Conservation (phyloP, 345 rosid species). For the Acer saccharum region DNA sequence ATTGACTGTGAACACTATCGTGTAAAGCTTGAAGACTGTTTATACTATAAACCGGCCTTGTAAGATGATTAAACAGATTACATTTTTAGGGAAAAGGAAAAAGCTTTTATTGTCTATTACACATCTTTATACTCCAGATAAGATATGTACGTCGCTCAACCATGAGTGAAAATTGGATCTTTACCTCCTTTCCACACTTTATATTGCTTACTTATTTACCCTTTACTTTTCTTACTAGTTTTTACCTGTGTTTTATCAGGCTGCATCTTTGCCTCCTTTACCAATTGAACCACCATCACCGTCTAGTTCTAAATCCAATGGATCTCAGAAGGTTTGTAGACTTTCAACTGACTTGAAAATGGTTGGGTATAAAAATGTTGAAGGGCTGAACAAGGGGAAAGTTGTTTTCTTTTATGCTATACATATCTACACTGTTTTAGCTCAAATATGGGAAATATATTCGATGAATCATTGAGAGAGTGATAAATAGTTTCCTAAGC, state of each 20-base stretch:
- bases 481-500: not conserved
- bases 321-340: conserved; percentile 51
- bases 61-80: not conserved
- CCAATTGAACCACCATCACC: conserved; percentile 42
- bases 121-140: not conserved
- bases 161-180: not conserved
- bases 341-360: conserved; percentile 4
- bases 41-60: not conserved
- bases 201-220: not conserved
- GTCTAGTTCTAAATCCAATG: conserved; percentile 41
- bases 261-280: conserved; percentile 52
- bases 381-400: not conserved
- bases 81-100: not conserved
- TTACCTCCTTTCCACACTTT: not conserved
- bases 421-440: not conserved
- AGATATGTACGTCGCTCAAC: not conserved
- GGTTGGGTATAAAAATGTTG: conserved; percentile 1
- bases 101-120: not conserved
- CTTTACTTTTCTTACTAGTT: conserved; percentile 8
- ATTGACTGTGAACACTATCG: not conserved
- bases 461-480: not conserved
- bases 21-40: not conserved
- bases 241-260: conserved; percentile 37
- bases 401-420: not conserved
- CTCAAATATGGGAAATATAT: not conserved